These are phyloP conservation scores for Fusarium sp. DNA, from an alignment of 2,329 filamentous ascomycete species.

Conservation along the genomic window DNA sequence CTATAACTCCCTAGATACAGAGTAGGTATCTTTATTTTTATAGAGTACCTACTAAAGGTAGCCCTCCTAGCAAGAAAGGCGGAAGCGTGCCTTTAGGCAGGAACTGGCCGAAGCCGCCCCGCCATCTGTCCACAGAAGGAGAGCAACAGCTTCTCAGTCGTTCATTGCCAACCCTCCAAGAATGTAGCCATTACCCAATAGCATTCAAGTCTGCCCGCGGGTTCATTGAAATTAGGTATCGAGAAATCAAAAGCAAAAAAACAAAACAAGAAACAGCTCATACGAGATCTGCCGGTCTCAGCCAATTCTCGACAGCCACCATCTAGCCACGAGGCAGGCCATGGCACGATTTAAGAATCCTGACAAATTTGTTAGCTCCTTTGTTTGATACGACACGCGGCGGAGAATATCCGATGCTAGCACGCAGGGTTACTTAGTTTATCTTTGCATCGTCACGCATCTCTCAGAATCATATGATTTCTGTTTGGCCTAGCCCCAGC, in stretches of 20 bases:
- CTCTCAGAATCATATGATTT: slow-evolving; percentile 36
- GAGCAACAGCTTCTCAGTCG: slow-evolving; percentile 29
- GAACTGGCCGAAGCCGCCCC: slow-evolving; percentile 36
- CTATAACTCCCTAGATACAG: too few species aligned
- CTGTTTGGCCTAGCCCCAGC: background rate
- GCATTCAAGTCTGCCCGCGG: background rate
- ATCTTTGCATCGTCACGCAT: slow-evolving; percentile 14
- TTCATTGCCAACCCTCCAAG: slow-evolving; percentile 17
- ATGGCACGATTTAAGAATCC: slow-evolving; percentile 31
- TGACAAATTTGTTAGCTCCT: too few species aligned
- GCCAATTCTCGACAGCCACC: slow-evolving; percentile 16
- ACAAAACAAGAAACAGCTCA: slow-evolving; percentile 29
- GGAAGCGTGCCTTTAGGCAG: slow-evolving; percentile 1
- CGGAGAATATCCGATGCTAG: slow-evolving; percentile 28
- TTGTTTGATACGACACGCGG: background rate
- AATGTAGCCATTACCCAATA: slow-evolving; percentile 26
- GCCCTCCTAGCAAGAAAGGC: too few species aligned
- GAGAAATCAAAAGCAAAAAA: slow-evolving; percentile 9
- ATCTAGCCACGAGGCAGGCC: background rate
- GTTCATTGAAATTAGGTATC: slow-evolving; percentile 1
- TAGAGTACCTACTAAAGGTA: too few species aligned
- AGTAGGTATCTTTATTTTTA: too few species aligned
- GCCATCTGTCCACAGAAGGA: slow-evolving; percentile 34
- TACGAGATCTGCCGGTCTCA: slow-evolving; percentile 23
- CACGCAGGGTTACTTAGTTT: background rate